A percentile compares a stretch with the other conserved stretches of the same genome.
phyloP scores from a whole-genome alignment of 331 rosid genomes.

The Saraca asoca region DNA sequence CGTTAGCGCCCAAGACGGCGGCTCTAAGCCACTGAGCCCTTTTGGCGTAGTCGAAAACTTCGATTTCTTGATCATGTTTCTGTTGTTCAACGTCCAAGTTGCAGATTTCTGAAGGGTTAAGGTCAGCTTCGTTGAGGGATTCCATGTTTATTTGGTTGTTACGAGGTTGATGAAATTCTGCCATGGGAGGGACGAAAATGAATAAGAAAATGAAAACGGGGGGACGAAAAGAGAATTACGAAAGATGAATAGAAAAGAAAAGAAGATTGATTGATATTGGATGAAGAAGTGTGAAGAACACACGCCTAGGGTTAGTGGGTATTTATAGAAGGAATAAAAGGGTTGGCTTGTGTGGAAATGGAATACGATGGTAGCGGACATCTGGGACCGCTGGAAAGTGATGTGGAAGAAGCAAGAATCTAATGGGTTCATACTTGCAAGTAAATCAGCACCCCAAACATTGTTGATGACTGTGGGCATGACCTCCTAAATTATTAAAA shows the following conservation, averaged over 20 bases:
- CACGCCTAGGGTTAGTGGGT: conserved; percentile 45
- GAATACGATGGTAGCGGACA: conserved; percentile 20
- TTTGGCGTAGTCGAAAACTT: conserved; percentile 47
- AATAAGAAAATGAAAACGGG: background rate
- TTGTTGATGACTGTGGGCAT: too few relatives aligned
- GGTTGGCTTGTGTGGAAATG: background rate
- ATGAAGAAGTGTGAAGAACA: conserved; percentile 48
- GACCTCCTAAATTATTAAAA: too few relatives aligned
- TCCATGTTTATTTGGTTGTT: background rate
- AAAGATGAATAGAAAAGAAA: too few relatives aligned
- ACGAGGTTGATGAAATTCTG: conserved; percentile 9
- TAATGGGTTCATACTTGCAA: conserved; percentile 38
- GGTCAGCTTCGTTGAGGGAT: background rate
- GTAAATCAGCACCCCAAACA: too few relatives aligned
- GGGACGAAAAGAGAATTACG: background rate
- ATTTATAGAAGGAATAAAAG: conserved; percentile 24
- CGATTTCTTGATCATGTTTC: background rate
- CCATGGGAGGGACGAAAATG: conserved; percentile 24
- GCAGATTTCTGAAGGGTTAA: conserved; percentile 13
- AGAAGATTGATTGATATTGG: background rate
- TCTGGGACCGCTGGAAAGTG: background rate
- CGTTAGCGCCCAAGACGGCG: conserved; percentile 63
- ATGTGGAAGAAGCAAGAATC: conserved; percentile 11
- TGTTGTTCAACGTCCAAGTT: conserved; percentile 28
- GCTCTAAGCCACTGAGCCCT: conserved; percentile 73